Evolutionary conservation across 148 eudicot species (phyloP).

Genomic region (Vaccinium darrowii): DNA sequence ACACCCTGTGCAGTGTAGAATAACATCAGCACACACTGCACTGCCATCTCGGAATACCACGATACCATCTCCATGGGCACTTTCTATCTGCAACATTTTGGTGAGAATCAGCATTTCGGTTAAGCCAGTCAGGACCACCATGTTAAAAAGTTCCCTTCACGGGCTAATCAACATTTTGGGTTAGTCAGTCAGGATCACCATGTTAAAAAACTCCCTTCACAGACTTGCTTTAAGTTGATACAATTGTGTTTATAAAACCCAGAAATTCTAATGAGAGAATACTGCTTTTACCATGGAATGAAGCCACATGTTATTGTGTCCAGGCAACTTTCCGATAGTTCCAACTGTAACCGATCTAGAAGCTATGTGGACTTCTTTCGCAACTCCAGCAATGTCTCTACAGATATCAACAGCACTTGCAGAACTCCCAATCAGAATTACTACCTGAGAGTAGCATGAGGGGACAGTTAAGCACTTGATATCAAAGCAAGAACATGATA

Average conservation of each 20-base stretch:
- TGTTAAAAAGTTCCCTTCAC: slow-evolving; percentile 11
- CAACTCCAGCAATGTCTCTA: slow-evolving; percentile 66
- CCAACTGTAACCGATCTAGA: slow-evolving; percentile 54
- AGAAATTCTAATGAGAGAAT: slow-evolving; percentile 15
- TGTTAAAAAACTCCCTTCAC: slow-evolving; percentile 7
- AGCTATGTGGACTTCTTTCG: slow-evolving; percentile 88
- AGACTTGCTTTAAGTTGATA: slow-evolving; percentile 1
- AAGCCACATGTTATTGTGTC: slow-evolving; percentile 74
- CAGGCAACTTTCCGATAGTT: slow-evolving; percentile 38
- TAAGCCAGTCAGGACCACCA: slow-evolving; percentile 13
- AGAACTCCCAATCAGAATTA: slow-evolving; percentile 78
- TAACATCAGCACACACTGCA: slow-evolving; percentile 58
- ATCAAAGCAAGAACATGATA: background rate
- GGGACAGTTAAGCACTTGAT: background rate
- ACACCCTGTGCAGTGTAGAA: slow-evolving; percentile 93
- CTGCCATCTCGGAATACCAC: slow-evolving; percentile 64
- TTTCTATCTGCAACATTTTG: slow-evolving; percentile 55
- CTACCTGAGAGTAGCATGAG: slow-evolving; percentile 46
- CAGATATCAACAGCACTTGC: slow-evolving; percentile 87
- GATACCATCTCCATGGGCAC: slow-evolving; percentile 61
- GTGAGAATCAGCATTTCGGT: slow-evolving; percentile 14
- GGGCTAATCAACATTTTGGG: background rate
- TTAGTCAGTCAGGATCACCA: background rate
- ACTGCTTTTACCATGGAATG: slow-evolving; percentile 70
- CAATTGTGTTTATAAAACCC: slow-evolving; percentile 8